phyloP scores from a whole-genome alignment of 257 asterid genomes.

The Craterostigma plantagineum region DNA sequence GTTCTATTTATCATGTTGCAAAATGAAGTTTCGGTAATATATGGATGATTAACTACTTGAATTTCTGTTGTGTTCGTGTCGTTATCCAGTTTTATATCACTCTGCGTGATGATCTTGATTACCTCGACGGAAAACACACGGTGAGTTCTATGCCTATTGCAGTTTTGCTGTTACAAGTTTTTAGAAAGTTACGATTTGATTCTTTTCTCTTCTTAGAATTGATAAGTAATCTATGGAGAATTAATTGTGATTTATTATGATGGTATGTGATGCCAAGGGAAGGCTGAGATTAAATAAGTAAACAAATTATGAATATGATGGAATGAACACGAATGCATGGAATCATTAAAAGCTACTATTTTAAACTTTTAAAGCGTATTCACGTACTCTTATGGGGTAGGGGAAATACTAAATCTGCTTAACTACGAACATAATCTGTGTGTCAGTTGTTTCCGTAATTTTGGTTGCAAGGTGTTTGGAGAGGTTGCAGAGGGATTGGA shows the following conservation, averaged over 20 bases:
- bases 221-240: no score
- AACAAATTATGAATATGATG: no score
- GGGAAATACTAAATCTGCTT: not conserved
- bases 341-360: no score
- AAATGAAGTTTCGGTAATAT: not conserved
- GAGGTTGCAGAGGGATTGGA: conserved; percentile 93
- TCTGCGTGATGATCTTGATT: conserved; percentile 83
- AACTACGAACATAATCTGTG: not conserved
- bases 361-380: no score
- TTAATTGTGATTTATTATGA: no score
- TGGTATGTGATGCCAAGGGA: no score
- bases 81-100: conserved; percentile 73
- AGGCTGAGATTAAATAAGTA: no score
- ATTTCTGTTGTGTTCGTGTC: conserved; percentile 1
- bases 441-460: not conserved
- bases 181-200: no score
- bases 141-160: conserved; percentile 31
- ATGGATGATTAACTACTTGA: conserved; percentile 6
- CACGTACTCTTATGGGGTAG: no score
- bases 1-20: not conserved
- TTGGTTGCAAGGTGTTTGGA: conserved; percentile 58
- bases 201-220: no score
- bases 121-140: conserved; percentile 88
- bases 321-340: no score
- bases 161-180: no score